Conservation (phyloP, 2,329 filamentous ascomycete species). For the Penicillium paneum region DNA sequence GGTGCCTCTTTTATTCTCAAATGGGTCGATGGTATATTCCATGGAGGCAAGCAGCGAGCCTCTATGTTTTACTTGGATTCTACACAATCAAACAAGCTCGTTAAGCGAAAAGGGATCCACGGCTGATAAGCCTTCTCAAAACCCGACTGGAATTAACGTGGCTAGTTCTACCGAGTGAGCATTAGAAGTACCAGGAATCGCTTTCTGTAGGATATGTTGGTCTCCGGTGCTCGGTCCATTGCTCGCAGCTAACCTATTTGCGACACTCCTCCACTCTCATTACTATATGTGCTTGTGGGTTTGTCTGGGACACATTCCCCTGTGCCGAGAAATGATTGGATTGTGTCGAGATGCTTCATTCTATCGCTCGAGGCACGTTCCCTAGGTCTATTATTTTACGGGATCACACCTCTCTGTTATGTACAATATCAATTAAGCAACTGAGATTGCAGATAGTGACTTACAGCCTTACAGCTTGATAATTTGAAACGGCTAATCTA, state of each 20-base stretch:
- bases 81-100: background rate
- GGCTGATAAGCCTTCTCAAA: slow-evolving; percentile 3
- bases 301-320: background rate
- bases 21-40: background rate
- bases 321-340: slow-evolving; percentile 1
- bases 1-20: background rate
- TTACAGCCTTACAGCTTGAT: too few relatives aligned
- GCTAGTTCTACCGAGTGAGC: background rate
- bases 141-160: slow-evolving; percentile 12
- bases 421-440: too few relatives aligned
- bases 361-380: slow-evolving; percentile 5
- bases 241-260: background rate
- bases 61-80: background rate
- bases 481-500: too few relatives aligned
- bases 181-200: background rate
- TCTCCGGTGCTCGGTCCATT: background rate
- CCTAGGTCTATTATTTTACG: background rate
- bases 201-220: background rate
- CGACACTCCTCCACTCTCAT: background rate
- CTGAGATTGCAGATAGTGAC: too few relatives aligned
- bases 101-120: background rate
- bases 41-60: background rate
- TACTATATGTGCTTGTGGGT: background rate
- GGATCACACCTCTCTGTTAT: too few relatives aligned
- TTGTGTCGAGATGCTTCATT: slow-evolving; percentile 8